These are phyloP conservation scores for Penicillium sp. DNA, from an alignment of 2,329 filamentous ascomycete genomes.

Conservation along the genomic window DNA sequence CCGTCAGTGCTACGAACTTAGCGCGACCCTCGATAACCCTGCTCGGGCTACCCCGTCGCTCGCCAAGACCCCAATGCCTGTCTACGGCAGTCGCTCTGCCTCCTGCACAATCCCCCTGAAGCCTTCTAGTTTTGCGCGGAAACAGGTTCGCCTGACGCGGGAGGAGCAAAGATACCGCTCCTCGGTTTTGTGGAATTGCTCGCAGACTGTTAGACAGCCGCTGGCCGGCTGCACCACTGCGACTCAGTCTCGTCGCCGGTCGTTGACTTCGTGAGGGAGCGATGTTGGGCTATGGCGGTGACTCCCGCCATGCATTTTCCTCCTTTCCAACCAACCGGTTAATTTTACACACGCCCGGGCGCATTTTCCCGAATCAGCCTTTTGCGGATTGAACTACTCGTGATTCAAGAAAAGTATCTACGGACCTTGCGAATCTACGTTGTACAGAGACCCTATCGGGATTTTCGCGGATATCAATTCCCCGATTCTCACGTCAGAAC, in stretches of 20 bases:
- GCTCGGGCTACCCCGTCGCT: conserved; percentile 14
- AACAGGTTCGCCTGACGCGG: conserved; percentile 25
- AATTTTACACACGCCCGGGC: not conserved
- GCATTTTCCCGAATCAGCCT: not conserved
- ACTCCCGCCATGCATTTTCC: conserved; percentile 1
- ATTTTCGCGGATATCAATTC: not conserved
- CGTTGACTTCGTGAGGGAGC: conserved; percentile 18
- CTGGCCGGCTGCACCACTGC: conserved; percentile 10
- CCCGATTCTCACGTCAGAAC: not conserved
- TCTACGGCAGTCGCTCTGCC: conserved; percentile 16
- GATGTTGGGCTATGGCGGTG: not conserved
- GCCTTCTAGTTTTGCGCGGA: conserved; percentile 26
- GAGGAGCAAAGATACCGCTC: conserved; percentile 30
- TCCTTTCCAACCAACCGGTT: not conserved
- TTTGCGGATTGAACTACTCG: not conserved
- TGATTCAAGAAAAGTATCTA: not conserved
- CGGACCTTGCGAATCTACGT: not conserved
- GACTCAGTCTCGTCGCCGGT: conserved; percentile 19
- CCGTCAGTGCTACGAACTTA: conserved; percentile 33
- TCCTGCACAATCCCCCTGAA: conserved; percentile 23
- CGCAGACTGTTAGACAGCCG: conserved; percentile 17
- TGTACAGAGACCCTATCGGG: not conserved
- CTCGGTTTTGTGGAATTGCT: conserved; percentile 21
- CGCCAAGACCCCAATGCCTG: conserved; percentile 12
- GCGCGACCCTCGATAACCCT: conserved; percentile 20